phyloP scores from a whole-genome alignment of 768 basidiomycete genomes.

The Fomitopsis pulvina region DNA sequence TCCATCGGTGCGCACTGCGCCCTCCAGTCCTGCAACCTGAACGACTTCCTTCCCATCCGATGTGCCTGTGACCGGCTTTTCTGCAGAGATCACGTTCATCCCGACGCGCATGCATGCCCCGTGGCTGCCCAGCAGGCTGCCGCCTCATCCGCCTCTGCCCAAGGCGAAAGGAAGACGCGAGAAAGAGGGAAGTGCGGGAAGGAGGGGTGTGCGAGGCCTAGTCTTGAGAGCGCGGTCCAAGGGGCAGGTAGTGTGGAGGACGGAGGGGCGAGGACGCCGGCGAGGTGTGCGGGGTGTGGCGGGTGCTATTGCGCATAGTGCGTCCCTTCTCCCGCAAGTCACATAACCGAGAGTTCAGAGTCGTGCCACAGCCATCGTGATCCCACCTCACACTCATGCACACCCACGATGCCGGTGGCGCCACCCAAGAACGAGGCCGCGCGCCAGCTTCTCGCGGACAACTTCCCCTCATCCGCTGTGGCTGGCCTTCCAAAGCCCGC shows the following conservation, averaged over 20 bases:
- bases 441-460: conserved; percentile 44
- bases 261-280: conserved; percentile 22
- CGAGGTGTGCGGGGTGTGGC: conserved; percentile 46
- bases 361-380: conserved; percentile 47
- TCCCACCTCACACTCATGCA: conserved; percentile 54
- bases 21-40: conserved; percentile 45
- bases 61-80: conserved; percentile 56
- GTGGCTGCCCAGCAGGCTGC: conserved; percentile 8
- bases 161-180: conserved; percentile 6
- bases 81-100: conserved; percentile 57
- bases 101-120: conserved; percentile 55
- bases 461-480: conserved; percentile 31
- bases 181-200: conserved; percentile 45
- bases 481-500: conserved; percentile 8
- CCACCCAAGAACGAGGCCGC: conserved; percentile 38
- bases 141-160: neutral
- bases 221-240: conserved; percentile 37
- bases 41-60: conserved; percentile 74
- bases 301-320: conserved; percentile 63
- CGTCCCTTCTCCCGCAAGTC: conserved; percentile 12
- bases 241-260: no score
- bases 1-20: conserved; percentile 63
- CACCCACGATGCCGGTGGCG: neutral
- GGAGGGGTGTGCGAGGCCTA: conserved; percentile 46
- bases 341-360: neutral